Percentiles rank a stretch among this genome's conserved stretches.
Conservation (phyloP, 768 basidiomycete species). For the Russula lepida region DNA sequence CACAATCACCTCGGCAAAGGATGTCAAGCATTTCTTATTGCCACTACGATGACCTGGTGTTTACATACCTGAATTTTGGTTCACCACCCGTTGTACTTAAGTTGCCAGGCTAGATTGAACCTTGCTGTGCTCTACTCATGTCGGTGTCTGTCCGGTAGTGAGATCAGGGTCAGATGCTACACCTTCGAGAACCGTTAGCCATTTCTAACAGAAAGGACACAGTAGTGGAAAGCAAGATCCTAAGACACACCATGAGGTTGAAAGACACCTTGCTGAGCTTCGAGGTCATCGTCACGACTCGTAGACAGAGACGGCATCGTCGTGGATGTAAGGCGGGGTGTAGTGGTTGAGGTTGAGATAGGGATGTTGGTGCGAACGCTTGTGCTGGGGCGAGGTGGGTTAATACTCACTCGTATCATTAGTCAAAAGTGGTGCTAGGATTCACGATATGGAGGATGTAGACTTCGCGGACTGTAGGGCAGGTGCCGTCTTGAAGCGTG, state of each 20-base stretch:
- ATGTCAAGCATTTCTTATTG: background rate
- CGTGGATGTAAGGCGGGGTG: background rate
- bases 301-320: background rate
- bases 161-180: background rate
- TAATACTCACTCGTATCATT: no score
- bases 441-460: no score
- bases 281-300: background rate
- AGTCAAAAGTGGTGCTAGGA: no score
- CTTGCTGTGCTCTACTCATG: background rate
- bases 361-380: no score
- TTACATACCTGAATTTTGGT: background rate
- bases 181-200: background rate
- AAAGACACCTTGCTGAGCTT: background rate
- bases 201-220: no score
- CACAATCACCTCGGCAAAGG: background rate
- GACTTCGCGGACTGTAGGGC: no score
- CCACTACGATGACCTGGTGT: background rate
- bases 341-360: no score
- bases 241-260: background rate
- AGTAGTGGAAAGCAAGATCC: no score
- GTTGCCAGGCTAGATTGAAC: background rate
- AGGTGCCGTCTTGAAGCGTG: no score
- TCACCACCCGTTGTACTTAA: background rate
- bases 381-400: no score
- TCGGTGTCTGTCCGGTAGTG: background rate